Conservation (phyloP, 2,329 filamentous ascomycete genomes). For the Apiospora aurea region DNA sequence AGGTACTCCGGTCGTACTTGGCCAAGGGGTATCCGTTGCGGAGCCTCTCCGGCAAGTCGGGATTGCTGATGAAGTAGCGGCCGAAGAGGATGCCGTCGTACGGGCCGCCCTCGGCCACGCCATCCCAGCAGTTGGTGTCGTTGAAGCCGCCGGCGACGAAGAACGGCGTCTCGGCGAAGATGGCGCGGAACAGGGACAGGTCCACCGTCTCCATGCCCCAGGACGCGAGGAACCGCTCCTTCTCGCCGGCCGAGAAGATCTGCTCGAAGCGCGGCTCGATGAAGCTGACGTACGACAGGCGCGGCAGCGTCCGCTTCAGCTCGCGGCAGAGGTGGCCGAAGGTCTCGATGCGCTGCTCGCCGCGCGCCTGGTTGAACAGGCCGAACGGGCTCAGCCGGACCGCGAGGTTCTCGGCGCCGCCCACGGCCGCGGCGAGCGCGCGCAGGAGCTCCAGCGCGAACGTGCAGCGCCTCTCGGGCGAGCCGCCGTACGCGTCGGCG, state of each 20-base stretch:
- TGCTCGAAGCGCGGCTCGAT: constrained; percentile 57
- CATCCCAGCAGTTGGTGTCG: constrained; percentile 38
- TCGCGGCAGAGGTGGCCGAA: constrained; percentile 53
- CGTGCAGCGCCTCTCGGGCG: constrained; percentile 39
- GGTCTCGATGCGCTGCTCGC: constrained; percentile 53
- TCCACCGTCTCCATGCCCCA: constrained; percentile 40
- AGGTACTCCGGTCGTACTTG: constrained; percentile 47
- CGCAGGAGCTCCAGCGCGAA: constrained; percentile 43
- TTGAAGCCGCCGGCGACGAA: constrained; percentile 38
- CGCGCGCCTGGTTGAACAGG: constrained; percentile 53
- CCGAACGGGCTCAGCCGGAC: constrained; percentile 48
- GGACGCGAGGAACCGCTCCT: constrained; percentile 46
- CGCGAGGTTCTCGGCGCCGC: constrained; percentile 38
- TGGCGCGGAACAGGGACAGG: constrained; percentile 35
- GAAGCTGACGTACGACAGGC: constrained; percentile 55
- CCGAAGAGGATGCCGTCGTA: constrained; percentile 51
- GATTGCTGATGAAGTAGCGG: constrained; percentile 53
- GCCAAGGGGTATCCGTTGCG: constrained; percentile 47
- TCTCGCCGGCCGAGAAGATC: constrained; percentile 45
- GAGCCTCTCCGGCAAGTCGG: constrained; percentile 50
- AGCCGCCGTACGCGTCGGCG: constrained; percentile 42
- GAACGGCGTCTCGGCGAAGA: constrained; percentile 40
- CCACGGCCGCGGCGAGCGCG: constrained; percentile 38
- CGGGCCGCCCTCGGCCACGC: constrained; percentile 34
- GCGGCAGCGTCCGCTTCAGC: constrained; percentile 42